A percentile compares a stretch with the other conserved stretches of the same genome.
These are phyloP conservation scores for Cladorrhinum sp. DNA, from an alignment of 2,329 filamentous ascomycete genomes.

Conservation along the genomic window DNA sequence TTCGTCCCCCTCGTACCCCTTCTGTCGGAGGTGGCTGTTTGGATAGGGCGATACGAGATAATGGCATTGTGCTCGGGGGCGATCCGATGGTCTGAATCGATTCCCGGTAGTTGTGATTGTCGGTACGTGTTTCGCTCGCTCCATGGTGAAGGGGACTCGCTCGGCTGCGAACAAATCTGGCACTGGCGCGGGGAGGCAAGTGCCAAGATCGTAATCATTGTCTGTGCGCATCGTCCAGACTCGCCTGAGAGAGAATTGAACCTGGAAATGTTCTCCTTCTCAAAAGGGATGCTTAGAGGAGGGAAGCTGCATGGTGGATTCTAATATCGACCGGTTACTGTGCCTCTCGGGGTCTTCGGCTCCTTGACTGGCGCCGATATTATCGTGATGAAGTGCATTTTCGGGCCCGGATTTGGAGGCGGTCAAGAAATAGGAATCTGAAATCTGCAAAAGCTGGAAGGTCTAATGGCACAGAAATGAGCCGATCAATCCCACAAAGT, in stretches of 20 bases:
- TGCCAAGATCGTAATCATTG: neutral
- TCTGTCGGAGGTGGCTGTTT: neutral
- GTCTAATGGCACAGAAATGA: too few species aligned
- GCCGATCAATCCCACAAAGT: too few species aligned
- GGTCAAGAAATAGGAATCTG: neutral
- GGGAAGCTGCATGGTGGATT: constrained; percentile 9
- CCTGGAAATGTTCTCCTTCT: constrained; percentile 1
- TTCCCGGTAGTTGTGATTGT: neutral
- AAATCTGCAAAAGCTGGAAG: neutral
- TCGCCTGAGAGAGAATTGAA: neutral
- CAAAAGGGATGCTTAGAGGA: neutral
- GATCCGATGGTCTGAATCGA: neutral
- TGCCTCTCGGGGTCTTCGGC: neutral
- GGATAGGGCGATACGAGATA: neutral
- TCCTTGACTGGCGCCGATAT: neutral
- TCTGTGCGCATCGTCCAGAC: neutral
- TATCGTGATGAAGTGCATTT: neutral
- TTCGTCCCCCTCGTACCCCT: neutral
- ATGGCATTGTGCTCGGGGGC: neutral
- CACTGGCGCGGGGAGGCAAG: neutral
- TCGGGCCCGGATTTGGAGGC: neutral
- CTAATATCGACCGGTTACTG: neutral
- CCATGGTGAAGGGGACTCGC: neutral
- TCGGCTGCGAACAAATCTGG: too few species aligned
- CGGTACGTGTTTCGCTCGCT: neutral